Conservation (phyloP, 2,329 filamentous ascomycete species). For the Arthrinium puccinioides region DNA sequence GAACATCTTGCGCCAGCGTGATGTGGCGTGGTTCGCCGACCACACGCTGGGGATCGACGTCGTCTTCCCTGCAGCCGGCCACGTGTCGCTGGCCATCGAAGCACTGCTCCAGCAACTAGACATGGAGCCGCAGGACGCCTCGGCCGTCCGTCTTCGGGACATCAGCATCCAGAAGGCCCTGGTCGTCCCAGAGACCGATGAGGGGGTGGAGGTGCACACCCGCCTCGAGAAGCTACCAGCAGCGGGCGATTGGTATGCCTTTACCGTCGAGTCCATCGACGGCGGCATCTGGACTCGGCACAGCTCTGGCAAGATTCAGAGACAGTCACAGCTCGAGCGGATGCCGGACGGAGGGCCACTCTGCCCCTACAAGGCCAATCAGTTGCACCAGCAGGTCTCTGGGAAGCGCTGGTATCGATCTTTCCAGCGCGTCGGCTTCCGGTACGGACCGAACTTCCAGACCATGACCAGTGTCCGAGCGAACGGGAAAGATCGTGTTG, state of each 20-base stretch:
- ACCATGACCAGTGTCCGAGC: conserved; percentile 7
- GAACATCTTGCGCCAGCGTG: conserved; percentile 22
- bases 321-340: background rate
- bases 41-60: conserved; percentile 23
- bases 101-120: conserved; percentile 19
- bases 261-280: conserved; percentile 11
- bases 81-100: conserved; percentile 28
- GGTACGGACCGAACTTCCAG: conserved; percentile 12
- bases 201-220: background rate
- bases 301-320: conserved; percentile 2
- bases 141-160: conserved; percentile 9
- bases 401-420: conserved; percentile 12
- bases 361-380: conserved; percentile 2
- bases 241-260: conserved; percentile 4
- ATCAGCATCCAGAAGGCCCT: conserved; percentile 16
- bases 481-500: conserved; percentile 5
- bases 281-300: conserved; percentile 10
- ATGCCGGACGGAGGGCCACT: conserved; percentile 5
- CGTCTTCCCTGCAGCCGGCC: conserved; percentile 28
- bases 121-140: conserved; percentile 3
- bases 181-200: conserved; percentile 9
- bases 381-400: conserved; percentile 5
- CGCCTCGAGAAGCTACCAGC: background rate
- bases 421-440: conserved; percentile 12
- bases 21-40: conserved; percentile 29